Evolutionary conservation across 306 rosid genomes (phyloP).

Genomic region (Acacia confusa): DNA sequence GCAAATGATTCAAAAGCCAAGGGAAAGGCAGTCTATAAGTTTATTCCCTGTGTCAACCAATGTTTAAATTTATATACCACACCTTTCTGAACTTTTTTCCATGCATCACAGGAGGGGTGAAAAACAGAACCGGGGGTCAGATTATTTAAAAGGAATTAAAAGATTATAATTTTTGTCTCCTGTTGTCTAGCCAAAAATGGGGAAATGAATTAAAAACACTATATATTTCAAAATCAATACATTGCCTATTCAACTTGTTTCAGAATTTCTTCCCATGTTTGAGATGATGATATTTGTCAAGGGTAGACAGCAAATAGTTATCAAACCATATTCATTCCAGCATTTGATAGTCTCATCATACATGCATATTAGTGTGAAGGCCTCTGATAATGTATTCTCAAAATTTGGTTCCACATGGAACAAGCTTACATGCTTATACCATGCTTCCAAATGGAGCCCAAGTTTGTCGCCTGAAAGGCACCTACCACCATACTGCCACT

Average conservation of each 20-base stretch:
- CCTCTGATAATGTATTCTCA: background rate
- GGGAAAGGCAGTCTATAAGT: constrained; percentile 11
- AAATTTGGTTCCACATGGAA: background rate
- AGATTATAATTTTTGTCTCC: background rate
- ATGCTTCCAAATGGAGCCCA: background rate
- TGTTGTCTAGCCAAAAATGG: background rate
- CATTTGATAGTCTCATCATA: too few species aligned
- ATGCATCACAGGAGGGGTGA: background rate
- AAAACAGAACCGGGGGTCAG: background rate
- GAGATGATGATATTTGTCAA: background rate
- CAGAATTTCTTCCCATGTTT: background rate
- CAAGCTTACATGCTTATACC: background rate
- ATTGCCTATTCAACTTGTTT: background rate
- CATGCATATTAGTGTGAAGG: background rate
- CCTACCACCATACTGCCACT: background rate
- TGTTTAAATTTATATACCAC: too few species aligned
- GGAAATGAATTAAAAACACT: background rate
- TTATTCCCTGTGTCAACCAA: background rate
- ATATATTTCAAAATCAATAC: constrained; percentile 4
- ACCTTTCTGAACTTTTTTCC: background rate
- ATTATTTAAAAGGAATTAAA: background rate
- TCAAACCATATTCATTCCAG: background rate
- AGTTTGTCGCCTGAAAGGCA: background rate
- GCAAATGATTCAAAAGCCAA: constrained; percentile 1
- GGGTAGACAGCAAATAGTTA: background rate